Percentiles rank a stretch among this genome's conserved stretches.
phyloP scores from a whole-genome alignment of 208 protist genomes.

The Zelonia costaricensis region DNA sequence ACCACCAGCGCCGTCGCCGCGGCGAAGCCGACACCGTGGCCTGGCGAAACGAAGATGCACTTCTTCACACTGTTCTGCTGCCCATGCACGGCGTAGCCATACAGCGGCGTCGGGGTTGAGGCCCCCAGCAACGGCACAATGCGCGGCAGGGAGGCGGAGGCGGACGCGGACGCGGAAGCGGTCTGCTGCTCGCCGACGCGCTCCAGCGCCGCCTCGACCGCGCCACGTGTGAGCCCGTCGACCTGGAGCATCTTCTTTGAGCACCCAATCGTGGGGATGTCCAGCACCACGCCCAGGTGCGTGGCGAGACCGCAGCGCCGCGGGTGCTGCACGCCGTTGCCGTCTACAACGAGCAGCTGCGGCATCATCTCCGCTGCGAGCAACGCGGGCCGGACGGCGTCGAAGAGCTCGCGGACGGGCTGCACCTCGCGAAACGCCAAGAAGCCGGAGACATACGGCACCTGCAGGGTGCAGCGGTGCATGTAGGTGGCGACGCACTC shows the following conservation, averaged over 20 bases:
- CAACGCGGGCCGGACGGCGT: constrained; percentile 25
- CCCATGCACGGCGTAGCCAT: constrained; percentile 61
- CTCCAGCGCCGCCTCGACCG: constrained; percentile 32
- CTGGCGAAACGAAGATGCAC: constrained; percentile 93
- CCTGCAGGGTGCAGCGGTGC: constrained; percentile 57
- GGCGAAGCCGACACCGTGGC: constrained; percentile 81
- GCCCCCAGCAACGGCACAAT: constrained; percentile 14
- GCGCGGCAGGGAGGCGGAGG: too few species aligned
- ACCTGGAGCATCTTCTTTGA: constrained; percentile 91
- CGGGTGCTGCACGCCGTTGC: constrained; percentile 95
- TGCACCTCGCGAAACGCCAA: constrained; percentile 95
- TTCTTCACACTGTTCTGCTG: constrained; percentile 51
- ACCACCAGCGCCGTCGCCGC: constrained; percentile 60
- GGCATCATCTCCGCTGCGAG: constrained; percentile 33
- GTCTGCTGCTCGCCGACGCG: background rate
- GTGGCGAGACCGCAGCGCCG: constrained; percentile 92
- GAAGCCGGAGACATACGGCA: constrained; percentile 95
- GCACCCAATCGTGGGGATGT: constrained; percentile 93
- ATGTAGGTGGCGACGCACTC: constrained; percentile 34
- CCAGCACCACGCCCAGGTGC: constrained; percentile 91
- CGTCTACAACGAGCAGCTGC: constrained; percentile 95
- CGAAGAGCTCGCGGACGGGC: constrained; percentile 52
- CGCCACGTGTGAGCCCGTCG: constrained; percentile 74
- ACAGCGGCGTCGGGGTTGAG: constrained; percentile 21
- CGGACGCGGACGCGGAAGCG: background rate